Evolutionary conservation across 129 eudicot genomes (phyloP).

Genomic region (Heracleum sosnowskyi): DNA sequence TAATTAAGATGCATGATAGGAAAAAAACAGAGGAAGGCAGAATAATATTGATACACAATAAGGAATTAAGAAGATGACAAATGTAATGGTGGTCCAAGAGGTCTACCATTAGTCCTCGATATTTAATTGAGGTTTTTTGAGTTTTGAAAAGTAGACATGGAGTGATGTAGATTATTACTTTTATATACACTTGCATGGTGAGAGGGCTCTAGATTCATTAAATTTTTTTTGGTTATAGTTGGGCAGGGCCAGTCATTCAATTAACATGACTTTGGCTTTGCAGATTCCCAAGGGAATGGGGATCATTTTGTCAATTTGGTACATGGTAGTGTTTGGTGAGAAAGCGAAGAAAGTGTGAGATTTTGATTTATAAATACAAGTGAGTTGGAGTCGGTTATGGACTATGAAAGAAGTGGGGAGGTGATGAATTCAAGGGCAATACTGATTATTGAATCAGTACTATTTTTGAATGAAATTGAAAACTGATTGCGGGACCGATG

Average conservation of each 20-base stretch:
- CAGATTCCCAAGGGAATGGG: slow-evolving; percentile 83
- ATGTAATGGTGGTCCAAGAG: slow-evolving; percentile 26
- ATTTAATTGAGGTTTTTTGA: slow-evolving; percentile 50
- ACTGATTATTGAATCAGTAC: slow-evolving; percentile 35
- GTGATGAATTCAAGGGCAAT: slow-evolving; percentile 42
- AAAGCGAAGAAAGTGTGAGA: slow-evolving; percentile 16
- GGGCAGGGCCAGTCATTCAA: slow-evolving; percentile 51
- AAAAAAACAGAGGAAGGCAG: slow-evolving; percentile 6
- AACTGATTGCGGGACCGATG: slow-evolving; percentile 34
- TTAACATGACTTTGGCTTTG: slow-evolving; percentile 42
- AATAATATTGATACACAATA: background rate
- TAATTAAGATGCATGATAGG: slow-evolving; percentile 15
- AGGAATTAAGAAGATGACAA: slow-evolving; percentile 4
- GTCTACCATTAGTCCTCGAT: slow-evolving; percentile 39
- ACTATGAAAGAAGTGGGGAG: slow-evolving; percentile 36
- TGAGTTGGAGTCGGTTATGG: slow-evolving; percentile 23
- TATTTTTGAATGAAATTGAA: background rate
- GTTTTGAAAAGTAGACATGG: slow-evolving; percentile 14
- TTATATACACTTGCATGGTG: slow-evolving; percentile 8
- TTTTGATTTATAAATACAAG: slow-evolving; percentile 16
- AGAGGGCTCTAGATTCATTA: slow-evolving; percentile 30
- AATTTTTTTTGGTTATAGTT: slow-evolving; percentile 26
- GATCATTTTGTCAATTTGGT: slow-evolving; percentile 37
- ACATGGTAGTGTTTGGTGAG: slow-evolving; percentile 46
- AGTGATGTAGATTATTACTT: slow-evolving; percentile 33